Conservation (phyloP, 306 rosid species). For the Astragalus membranaceus region DNA sequence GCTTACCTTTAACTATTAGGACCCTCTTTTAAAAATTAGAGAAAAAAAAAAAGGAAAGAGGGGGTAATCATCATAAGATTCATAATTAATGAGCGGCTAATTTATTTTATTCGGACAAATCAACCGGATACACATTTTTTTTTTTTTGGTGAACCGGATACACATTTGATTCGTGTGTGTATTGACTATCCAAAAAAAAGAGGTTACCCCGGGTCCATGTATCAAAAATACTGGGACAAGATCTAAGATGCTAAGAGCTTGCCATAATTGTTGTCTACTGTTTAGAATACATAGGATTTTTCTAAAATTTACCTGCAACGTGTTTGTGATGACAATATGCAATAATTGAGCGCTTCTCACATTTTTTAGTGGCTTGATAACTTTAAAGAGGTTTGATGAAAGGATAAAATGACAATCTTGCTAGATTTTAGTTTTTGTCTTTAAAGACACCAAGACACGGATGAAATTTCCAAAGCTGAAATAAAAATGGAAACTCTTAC, state of each 20-base stretch:
- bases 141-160: too few species aligned
- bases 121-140: too few species aligned
- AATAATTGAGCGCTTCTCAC: neutral
- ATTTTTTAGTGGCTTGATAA: neutral
- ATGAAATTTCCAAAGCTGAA: too few species aligned
- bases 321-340: neutral
- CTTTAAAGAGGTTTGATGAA: neutral
- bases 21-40: neutral
- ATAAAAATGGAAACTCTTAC: too few species aligned
- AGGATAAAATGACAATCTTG: too few species aligned
- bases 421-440: too few species aligned
- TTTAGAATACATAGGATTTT: neutral
- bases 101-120: neutral
- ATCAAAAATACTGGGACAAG: neutral
- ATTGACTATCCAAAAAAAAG: neutral
- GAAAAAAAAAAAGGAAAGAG: neutral
- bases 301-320: neutral
- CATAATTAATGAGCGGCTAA: neutral
- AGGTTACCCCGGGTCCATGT: neutral
- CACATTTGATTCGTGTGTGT: neutral
- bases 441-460: too few species aligned
- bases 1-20: too few species aligned
- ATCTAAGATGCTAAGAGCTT: neutral
- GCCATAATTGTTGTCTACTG: neutral
- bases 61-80: too few species aligned